Percentiles rank a stretch among this genome's conserved stretches.
These are phyloP conservation scores for Gracilaria caudata DNA, from an alignment of 23 red algal genomes.

Conservation along the genomic window DNA sequence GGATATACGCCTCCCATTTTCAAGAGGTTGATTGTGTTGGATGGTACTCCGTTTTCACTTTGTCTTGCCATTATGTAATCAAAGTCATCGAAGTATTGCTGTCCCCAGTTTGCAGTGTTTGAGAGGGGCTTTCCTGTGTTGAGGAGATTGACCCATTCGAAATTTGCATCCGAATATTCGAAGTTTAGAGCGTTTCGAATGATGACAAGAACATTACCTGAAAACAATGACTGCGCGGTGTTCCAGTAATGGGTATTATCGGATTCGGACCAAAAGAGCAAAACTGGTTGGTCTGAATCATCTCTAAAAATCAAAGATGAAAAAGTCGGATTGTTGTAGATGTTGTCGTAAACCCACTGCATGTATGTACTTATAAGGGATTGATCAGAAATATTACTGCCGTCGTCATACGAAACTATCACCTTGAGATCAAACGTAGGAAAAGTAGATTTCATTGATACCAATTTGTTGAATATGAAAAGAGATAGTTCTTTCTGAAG, in stretches of 20 bases:
- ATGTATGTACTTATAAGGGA: conserved; percentile 21
- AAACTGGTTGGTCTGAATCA: conserved; percentile 21
- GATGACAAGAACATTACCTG: conserved; percentile 26
- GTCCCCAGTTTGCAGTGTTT: conserved; percentile 55
- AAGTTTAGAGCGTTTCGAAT: conserved; percentile 46
- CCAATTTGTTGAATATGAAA: not conserved
- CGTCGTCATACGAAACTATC: conserved; percentile 57
- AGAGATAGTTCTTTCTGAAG: conserved; percentile 24
- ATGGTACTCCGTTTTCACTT: conserved; percentile 15
- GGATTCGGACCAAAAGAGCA: conserved; percentile 45
- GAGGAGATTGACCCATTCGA: conserved; percentile 50
- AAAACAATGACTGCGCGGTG: conserved; percentile 28
- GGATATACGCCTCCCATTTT: conserved; percentile 59
- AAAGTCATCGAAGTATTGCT: conserved; percentile 41
- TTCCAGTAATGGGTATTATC: conserved; percentile 42
- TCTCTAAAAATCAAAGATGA: conserved; percentile 21
- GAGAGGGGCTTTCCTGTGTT: conserved; percentile 30
- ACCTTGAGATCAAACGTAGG: conserved; percentile 37
- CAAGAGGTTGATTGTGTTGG: conserved; percentile 1
- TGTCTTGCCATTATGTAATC: conserved; percentile 45
- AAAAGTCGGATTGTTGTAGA: conserved; percentile 29
- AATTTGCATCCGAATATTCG: conserved; percentile 43
- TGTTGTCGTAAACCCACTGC: conserved; percentile 33
- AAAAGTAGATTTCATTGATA: conserved; percentile 5
- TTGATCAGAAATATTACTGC: not conserved